Conservation (phyloP, 768 basidiomycete genomes). For the Boletus barrowsii region DNA sequence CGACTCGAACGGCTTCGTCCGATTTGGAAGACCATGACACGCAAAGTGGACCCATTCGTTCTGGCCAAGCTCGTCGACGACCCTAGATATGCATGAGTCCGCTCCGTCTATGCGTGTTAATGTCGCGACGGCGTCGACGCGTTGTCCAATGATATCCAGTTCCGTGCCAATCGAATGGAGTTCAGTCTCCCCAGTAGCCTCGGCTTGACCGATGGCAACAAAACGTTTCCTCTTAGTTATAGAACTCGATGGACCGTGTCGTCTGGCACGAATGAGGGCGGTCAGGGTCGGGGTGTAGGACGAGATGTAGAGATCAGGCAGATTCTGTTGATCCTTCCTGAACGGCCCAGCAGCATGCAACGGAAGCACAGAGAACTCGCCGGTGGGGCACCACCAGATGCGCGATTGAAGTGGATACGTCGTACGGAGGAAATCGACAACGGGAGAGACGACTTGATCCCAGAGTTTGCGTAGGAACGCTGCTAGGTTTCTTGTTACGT, state of each 20-base stretch:
- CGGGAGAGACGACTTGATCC: background rate
- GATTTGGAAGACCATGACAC: background rate
- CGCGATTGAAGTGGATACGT: background rate
- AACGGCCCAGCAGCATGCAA: background rate
- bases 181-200: too few species aligned
- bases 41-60: background rate
- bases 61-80: background rate
- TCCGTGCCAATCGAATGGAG: background rate
- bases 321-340: background rate
- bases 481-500: background rate
- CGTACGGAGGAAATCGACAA: background rate
- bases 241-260: too few species aligned
- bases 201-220: too few species aligned
- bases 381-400: background rate
- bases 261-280: background rate
- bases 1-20: background rate
- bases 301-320: background rate
- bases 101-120: background rate
- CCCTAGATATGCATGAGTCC: background rate
- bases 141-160: background rate
- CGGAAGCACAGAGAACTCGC: background rate
- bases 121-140: background rate
- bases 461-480: background rate
- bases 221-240: too few species aligned
- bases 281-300: background rate